These are phyloP conservation scores for Colletotrichum brevisporum DNA, from an alignment of 2,329 filamentous ascomycete species.

Conservation along the genomic window DNA sequence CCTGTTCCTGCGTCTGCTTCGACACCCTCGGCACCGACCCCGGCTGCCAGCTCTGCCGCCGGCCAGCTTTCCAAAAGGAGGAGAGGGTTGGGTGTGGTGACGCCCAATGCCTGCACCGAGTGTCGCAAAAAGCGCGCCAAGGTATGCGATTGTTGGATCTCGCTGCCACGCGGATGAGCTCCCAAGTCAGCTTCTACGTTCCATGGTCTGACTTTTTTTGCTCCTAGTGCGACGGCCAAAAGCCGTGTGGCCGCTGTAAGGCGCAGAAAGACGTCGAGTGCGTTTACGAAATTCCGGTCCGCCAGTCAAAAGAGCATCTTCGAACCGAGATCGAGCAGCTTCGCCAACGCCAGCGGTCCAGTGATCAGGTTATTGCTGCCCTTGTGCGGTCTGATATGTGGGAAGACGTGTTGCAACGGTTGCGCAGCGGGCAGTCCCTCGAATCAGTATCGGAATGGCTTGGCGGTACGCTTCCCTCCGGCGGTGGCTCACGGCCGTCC, in stretches of 20 bases:
- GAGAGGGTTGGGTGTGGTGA: conserved; percentile 69
- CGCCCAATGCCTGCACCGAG: conserved; percentile 73
- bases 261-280: conserved; percentile 69
- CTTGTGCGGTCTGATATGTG: conserved; percentile 65
- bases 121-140: conserved; percentile 75
- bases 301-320: conserved; percentile 74
- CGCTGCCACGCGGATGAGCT: neutral
- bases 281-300: conserved; percentile 73
- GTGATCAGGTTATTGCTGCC: conserved; percentile 69
- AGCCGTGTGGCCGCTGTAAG: conserved; percentile 69
- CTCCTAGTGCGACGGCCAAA: conserved; percentile 70
- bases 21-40: conserved; percentile 23
- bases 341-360: conserved; percentile 67
- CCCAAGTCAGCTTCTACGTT: neutral
- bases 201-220: neutral
- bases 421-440: conserved; percentile 68
- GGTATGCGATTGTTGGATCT: conserved; percentile 52
- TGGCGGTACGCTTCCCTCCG: conserved; percentile 49
- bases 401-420: conserved; percentile 67
- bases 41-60: conserved; percentile 32
- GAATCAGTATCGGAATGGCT: conserved; percentile 72
- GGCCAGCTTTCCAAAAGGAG: conserved; percentile 63
- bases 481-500: conserved; percentile 47
- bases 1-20: conserved; percentile 12
- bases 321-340: conserved; percentile 72